Conservation (phyloP, 768 basidiomycete species). For the Fibroporia radiculosa region DNA sequence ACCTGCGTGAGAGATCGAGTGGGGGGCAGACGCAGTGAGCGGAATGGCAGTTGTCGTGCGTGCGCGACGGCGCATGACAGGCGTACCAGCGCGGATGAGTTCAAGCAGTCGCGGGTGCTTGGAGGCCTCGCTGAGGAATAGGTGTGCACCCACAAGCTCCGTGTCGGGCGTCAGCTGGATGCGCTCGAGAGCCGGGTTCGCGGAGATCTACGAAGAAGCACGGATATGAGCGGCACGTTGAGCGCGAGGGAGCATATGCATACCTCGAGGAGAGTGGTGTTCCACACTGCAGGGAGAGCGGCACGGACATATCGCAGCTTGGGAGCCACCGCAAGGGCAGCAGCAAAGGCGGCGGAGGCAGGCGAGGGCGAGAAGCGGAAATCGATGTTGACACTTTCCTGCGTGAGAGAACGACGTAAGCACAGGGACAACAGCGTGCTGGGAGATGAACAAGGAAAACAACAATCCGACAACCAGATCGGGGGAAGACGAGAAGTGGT, state of each 20-base stretch:
- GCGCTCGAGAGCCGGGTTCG: conserved; percentile 40
- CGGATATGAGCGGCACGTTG: neutral
- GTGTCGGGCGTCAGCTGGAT: conserved; percentile 26
- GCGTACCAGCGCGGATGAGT: conserved; percentile 48
- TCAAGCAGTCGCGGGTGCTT: conserved; percentile 43
- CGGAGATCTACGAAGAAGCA: conserved; percentile 14
- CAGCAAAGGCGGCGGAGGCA: conserved; percentile 21
- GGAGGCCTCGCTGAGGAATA: conserved; percentile 52
- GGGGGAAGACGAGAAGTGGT: too few relatives aligned
- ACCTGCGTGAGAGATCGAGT: neutral
- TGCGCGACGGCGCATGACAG: conserved; percentile 7
- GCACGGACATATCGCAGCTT: conserved; percentile 43
- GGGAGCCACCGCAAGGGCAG: conserved; percentile 33
- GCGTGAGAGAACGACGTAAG: too few relatives aligned
- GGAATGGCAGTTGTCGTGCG: neutral
- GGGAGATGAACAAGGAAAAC: neutral
- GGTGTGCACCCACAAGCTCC: conserved; percentile 38
- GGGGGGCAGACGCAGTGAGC: neutral
- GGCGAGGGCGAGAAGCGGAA: conserved; percentile 44
- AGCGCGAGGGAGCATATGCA: conserved; percentile 14
- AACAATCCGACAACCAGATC: too few relatives aligned
- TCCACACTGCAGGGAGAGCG: conserved; percentile 53
- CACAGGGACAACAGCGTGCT: neutral
- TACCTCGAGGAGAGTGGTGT: conserved; percentile 41
- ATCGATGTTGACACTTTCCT: conserved; percentile 49